Evolutionary conservation across 805 yeast genomes (phyloP), one percentile per base, ranked within the genome.

Genomic region (Pichia manshurica): DNA sequence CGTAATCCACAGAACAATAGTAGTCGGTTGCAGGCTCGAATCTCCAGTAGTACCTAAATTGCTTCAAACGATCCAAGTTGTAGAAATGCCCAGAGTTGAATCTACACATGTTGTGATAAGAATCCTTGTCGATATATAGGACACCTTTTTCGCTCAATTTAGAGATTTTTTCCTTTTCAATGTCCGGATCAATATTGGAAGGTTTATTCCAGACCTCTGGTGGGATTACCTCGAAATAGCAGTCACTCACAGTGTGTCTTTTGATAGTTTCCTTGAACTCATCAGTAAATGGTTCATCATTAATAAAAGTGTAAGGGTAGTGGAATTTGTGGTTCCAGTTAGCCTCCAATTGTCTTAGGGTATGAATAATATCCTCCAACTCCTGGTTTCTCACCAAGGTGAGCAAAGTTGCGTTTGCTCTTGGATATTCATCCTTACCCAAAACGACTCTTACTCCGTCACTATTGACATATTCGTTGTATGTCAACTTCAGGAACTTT

Each of bases 291-390:
- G 73, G 78, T 50, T 81, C 85, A 63, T 91, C 96, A 65, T 88
- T 89, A 55, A 91, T 74, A 62, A 91, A 93, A 25, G 90, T 89
- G 91, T 96, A 91, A 48, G 95, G 96, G 61, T 91, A 91, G 54
- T 86, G 77, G 69, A 72, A 89, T 49, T 84, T 75, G 31, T 71
- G 67, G 70, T 91, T 91, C 77, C 91, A 91, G 47, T 74, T 72
- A 22, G 66, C 65, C 61, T 87, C 95, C 39, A 88, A 74, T 53
- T 75, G 78, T 53, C 66, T 62, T 48, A 88, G 79, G 2, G 95
- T 75, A 19, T 62, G 61, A 6, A 78, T 64, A 28, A 88, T 72
- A 2, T 68, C 75, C 5, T 59, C 57, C 33, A 75, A 64, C 58
- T 87, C 96, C n/a, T 73, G 59, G 60, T 86, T 86, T 53, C 91